Evolutionary conservation across 139 green algal genomes (phyloP), one percentile per base, ranked within the genome.

Genomic region (Picochlorum sp.): DNA sequence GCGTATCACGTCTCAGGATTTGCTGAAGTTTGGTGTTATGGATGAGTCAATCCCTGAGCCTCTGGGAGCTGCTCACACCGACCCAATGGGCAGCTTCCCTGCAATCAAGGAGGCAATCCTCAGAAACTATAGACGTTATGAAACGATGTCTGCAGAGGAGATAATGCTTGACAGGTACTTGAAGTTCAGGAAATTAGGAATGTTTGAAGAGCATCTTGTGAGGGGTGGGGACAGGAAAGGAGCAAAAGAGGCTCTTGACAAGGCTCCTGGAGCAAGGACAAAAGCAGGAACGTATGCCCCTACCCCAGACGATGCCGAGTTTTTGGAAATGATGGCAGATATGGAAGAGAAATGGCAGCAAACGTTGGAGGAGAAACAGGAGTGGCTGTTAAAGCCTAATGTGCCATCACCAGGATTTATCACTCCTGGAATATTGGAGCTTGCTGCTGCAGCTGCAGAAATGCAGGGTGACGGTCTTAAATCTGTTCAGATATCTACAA

Each of bases 21-120:
- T 97, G 31, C 43, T 90, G 30, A 73, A 78, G 24, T 82, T 96
- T 29, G 77, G 79, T 9, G 79, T 97, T 2, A 90, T 95, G 78
- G 89, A 97, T 64, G 74, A 82, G 44, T 74, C 93, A 33, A 77
- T 96, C 20, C 83, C 82, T 8, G 89, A 97, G 79, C 88, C 90
- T 0, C 67, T 94, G 56, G 90, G 90, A 12, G 90, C 85, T 13
- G 86, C 90, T 1, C 90, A 97, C 71, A 55, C 67, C 9, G 81
- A 97, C 74, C 89, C 90, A 33, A 76, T 92, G 61, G 57, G 52
- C 7, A 70, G 75, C 33, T 96, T 96, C 74, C 81, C 85, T n/a
- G 65, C 70, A 33, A 85, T 97, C 58, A 91, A 89, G 75, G 70
- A 87, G 16, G 66, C 80, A 20, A 74, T 95, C 55, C 44, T 91